Evolutionary conservation across 495 filamentous ascomycete species (phyloP).

Genomic region (Terfezia claveryi): DNA sequence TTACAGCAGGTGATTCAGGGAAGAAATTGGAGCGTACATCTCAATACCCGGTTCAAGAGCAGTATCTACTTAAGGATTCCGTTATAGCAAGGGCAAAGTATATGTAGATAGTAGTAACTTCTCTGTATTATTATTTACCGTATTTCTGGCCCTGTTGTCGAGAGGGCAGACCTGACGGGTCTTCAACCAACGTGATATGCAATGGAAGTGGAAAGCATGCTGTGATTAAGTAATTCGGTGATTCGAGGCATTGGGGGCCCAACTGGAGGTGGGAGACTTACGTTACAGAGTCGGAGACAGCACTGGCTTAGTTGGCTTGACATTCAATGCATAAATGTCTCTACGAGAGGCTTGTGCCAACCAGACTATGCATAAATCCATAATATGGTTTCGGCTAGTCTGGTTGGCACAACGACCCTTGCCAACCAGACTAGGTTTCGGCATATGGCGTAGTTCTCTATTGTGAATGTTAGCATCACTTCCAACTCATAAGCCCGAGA

Average conservation of each 20-base stretch:
- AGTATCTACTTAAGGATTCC: no score
- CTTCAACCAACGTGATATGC: conserved; percentile 98
- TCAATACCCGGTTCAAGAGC: no score
- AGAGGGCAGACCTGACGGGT: conserved; percentile 97
- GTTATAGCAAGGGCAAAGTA: no score
- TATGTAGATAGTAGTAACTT: no score
- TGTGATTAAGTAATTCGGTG: conserved; percentile 20
- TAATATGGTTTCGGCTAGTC: conserved; percentile 99
- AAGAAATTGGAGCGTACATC: no score
- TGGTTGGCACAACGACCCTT: no score
- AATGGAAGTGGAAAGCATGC: conserved; percentile 99
- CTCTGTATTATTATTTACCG: no score
- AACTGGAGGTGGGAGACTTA: conserved; percentile 30
- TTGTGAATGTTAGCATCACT: background rate
- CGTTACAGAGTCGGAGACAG: conserved; percentile 93
- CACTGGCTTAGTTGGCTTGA: conserved; percentile 94
- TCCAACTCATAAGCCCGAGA: background rate
- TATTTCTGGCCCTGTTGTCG: conserved; percentile 98
- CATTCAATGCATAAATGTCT: conserved; percentile 98
- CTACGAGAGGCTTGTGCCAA: no score
- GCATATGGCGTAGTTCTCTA: conserved; percentile 96
- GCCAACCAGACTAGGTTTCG: no score
- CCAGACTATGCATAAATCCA: no score
- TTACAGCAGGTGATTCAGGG: no score
- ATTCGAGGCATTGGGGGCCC: background rate